Base-by-base conservation (phyloP, 1,139 yeast genomes). In the Taiozyma onychis region DNA sequence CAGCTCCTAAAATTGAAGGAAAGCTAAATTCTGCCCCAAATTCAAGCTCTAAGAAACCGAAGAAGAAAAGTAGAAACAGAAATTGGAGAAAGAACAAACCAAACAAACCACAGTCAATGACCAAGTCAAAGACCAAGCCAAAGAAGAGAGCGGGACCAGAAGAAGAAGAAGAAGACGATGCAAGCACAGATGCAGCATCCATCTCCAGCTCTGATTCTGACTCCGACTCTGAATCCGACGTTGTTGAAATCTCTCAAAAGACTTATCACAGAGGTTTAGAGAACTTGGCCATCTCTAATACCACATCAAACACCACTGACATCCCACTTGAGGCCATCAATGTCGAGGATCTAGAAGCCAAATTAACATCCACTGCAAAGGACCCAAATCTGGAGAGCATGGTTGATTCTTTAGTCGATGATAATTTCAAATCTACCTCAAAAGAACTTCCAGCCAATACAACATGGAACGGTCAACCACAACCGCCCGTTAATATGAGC, bases 401-500 rank as follows among this genome's bases (percentile, higher is more conserved):
- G 71, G 72, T 70, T 42, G 66, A 65, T 47, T 62, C 68, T 2
- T 59, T 69, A 32, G 66, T 68, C 14, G 68, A 63, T 26, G 54
- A 54, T 14, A 24, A 55, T n/a, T 43, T 39, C 41, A 37, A 37
- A 37, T 16, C 41, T 2, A 37, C 3, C 4, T 10, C 41, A 18
- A 7, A 6, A n/a, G n/a, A 18, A 10, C 26, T 9, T 24, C 27
- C 28, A 1, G 30, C 14, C 30, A 30, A 9, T 18, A 39, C 27
- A 6, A 14, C 43, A 7, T 22, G 43, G 28, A 39, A 39, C 10
- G 28, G 16, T n/a, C 43, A 44, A 24, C 43, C 18, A 1, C 35
- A 42, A 42, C 30, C 21, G 24, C 22, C 16, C 3, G 43, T 22
- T 4, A 22, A 39, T 16, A 21, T 39, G 18, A 14, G 30, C 6